phyloP scores from a whole-genome alignment of 1,139 yeast genomes.

The Pichia sp. region DNA sequence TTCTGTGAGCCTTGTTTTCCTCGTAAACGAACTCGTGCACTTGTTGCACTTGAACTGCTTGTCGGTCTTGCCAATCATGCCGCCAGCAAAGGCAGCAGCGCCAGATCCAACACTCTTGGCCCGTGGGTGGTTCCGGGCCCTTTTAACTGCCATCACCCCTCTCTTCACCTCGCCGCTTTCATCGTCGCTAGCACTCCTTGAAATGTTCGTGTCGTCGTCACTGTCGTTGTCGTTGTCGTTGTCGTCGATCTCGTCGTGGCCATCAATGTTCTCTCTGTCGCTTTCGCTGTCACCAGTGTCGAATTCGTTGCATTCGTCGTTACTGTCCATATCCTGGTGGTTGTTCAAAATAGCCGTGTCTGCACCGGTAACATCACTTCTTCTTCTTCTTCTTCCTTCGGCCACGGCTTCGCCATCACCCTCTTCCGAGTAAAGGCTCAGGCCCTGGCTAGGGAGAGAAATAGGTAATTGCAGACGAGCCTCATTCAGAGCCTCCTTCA shows the following conservation, averaged over 20 bases:
- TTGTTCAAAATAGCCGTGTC: background rate
- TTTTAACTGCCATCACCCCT: background rate
- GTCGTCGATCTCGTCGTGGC: background rate
- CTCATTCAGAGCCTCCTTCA: background rate
- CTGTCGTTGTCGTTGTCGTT: background rate
- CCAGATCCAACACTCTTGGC: background rate
- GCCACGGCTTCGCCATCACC: background rate
- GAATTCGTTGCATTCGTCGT: background rate
- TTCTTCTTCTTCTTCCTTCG: too few species aligned
- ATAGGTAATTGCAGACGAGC: background rate
- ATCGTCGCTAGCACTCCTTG: background rate
- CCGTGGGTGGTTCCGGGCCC: background rate
- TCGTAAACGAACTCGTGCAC: constrained; percentile 25
- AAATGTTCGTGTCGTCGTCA: background rate
- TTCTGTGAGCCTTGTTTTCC: constrained; percentile 27
- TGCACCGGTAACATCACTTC: too few species aligned
- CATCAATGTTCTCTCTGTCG: background rate
- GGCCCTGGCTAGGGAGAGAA: constrained; percentile 4
- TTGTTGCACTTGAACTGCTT: constrained; percentile 23
- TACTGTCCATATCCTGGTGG: background rate
- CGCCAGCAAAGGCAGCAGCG: background rate
- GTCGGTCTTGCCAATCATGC: background rate
- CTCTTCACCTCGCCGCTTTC: background rate
- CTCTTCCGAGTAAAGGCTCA: background rate
- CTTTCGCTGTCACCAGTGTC: background rate